Conservation (phyloP, 176 grass and related monocot species). For the sorghum (Sorghum bicolor) region DNA sequence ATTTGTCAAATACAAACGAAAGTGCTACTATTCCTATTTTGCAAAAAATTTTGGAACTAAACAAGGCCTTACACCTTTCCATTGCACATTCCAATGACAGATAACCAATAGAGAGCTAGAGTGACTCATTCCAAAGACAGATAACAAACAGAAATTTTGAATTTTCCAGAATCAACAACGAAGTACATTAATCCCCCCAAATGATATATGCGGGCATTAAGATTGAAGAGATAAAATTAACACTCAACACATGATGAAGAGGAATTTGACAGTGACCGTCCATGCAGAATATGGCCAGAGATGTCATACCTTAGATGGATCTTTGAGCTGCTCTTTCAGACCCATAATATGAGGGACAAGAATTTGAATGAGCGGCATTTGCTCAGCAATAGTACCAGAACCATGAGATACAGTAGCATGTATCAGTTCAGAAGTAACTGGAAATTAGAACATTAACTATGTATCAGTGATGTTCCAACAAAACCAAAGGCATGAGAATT, state of each 20-base stretch:
- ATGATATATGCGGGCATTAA: background rate
- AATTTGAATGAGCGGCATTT: conserved; percentile 86
- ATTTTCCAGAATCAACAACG: background rate
- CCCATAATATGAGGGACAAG: conserved; percentile 82
- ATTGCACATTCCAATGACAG: background rate
- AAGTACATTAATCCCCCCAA: background rate
- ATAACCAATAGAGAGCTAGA: background rate
- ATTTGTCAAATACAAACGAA: too few species aligned
- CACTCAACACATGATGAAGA: conserved; percentile 18
- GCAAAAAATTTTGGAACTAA: too few species aligned
- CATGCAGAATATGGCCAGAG: background rate
- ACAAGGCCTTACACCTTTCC: background rate
- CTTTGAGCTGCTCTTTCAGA: conserved; percentile 89
- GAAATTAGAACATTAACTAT: conserved; percentile 20
- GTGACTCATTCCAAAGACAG: background rate
- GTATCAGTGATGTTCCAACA: conserved; percentile 29
- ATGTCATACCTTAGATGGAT: conserved; percentile 73
- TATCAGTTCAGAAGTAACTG: conserved; percentile 97
- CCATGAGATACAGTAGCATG: conserved; percentile 76
- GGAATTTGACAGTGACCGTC: background rate
- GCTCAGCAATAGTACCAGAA: conserved; percentile 53
- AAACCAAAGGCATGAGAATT: conserved; percentile 1
- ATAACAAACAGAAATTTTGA: background rate
- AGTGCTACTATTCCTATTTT: too few species aligned
- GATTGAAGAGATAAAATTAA: conserved; percentile 16